Evolutionary conservation across 176 grass and related monocot species (phyloP), one percentile per base, ranked within the genome.

Genomic region (Triticum dicoccoides): DNA sequence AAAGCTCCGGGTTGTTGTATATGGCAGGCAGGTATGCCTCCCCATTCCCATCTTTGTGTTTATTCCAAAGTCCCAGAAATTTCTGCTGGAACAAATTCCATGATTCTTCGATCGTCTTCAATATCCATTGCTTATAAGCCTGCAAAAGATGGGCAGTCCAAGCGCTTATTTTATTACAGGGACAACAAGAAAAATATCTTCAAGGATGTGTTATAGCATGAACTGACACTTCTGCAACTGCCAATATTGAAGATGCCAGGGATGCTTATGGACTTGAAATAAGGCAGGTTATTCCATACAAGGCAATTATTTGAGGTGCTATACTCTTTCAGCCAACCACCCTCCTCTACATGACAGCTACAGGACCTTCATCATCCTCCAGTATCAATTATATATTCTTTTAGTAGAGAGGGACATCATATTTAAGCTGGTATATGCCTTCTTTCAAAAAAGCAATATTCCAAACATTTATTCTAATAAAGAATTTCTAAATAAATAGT

Each of bases 51-150:
- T 92, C 69, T 89, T 85, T 91, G 72, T 99, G 88, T 86, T 91
- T 84, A 87, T 91, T 89, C 97, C 97, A 99, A 62, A 99, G 77
- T 25, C 81, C 81, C 20, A 96, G 45, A 86, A 98, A 96, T 80
- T 93, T 94, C 20, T 94, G 84, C 39, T 93, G 82, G 65, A 96
- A 94, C 63, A 91, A 83, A 47, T 86, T 90, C 93, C 93, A 98
- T 1, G 88, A 88, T 70, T 92, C 84, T 83, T 89, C 80, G 73
- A 91, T 89, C 34, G 86, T 90, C 72, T 81, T 96, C 73, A 96
- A 81, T 74, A 98, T 96, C 90, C 96, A 98, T 83, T 81, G 65
- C 80, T 98, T 98, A 63, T 96, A 94, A 49, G 27, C 71, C 96
- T 92, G 23, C 41, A 86, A 86, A 5, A 61, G 14, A 75, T 44